Percentiles rank a stretch among this genome's conserved stretches.
These are phyloP conservation scores for Stephania cephalantha DNA, from an alignment of 164 flowering plant genomes.

Conservation along the genomic window DNA sequence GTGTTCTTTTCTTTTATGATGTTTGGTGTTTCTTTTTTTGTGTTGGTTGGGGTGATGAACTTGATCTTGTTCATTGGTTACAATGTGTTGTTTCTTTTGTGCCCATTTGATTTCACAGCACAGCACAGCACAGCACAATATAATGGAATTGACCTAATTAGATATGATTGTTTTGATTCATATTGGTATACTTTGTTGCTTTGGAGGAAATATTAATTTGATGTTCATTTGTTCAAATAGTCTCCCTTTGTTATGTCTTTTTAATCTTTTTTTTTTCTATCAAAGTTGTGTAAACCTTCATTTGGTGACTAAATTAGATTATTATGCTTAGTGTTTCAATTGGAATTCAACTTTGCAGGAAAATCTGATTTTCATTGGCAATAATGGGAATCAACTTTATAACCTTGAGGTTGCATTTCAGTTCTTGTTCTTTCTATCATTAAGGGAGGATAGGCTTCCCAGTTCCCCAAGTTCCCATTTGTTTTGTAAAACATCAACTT, in stretches of 20 bases:
- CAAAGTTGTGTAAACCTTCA: not conserved
- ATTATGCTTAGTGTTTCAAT: not conserved
- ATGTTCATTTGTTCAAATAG: no score
- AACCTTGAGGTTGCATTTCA: no score
- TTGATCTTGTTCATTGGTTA: not conserved
- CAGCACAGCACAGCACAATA: not conserved
- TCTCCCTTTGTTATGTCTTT: not conserved
- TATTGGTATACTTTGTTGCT: not conserved
- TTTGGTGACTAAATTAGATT: not conserved
- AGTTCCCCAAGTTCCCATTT: no score
- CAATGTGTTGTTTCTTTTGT: not conserved
- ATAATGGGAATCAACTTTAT: no score
- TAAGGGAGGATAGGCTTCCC: no score
- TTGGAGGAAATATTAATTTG: not conserved
- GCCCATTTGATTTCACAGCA: not conserved
- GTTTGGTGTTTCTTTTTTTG: not conserved
- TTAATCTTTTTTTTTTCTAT: not conserved
- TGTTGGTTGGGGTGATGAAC: slow-evolving; percentile 5
- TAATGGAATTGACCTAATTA: not conserved
- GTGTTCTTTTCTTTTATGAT: not conserved
- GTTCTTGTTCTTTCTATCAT: no score
- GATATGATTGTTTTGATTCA: not conserved
- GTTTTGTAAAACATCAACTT: no score
- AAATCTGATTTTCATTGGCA: not conserved
- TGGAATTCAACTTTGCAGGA: not conserved